Conservation (phyloP, 2,329 filamentous ascomycete genomes). For the Epichloe typhina region DNA sequence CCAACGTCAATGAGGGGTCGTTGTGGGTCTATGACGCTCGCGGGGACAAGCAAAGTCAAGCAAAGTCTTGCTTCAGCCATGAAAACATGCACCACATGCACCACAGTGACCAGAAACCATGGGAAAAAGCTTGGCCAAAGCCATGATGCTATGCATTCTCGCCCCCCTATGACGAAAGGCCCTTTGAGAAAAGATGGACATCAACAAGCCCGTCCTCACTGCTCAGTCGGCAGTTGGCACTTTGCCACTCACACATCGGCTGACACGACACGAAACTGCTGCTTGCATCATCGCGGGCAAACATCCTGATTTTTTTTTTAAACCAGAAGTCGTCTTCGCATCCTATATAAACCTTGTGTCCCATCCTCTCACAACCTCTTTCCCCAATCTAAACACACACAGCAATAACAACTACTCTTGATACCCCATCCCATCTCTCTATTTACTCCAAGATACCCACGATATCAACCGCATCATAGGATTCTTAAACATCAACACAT, state of each 20-base stretch:
- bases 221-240: too few relatives aligned
- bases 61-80: neutral
- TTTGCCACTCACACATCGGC: neutral
- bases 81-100: neutral
- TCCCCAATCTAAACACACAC: neutral
- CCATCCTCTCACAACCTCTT: neutral
- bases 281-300: constrained; percentile 2
- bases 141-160: neutral
- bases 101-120: neutral
- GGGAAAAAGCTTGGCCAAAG: neutral
- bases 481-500: neutral
- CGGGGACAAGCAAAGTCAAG: too few relatives aligned
- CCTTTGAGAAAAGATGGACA: neutral
- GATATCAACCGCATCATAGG: neutral
- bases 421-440: neutral
- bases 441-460: constrained; percentile 3
- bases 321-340: neutral
- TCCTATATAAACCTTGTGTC: constrained; percentile 5
- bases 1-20: constrained; percentile 5
- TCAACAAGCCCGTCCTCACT: neutral
- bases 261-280: neutral
- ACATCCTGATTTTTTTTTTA: neutral
- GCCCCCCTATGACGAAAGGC: constrained; percentile 5
- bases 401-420: neutral
- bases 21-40: neutral